Evolutionary conservation across 2,329 filamentous ascomycete genomes (phyloP).

Genomic region (Mycosphaerella sp.): DNA sequence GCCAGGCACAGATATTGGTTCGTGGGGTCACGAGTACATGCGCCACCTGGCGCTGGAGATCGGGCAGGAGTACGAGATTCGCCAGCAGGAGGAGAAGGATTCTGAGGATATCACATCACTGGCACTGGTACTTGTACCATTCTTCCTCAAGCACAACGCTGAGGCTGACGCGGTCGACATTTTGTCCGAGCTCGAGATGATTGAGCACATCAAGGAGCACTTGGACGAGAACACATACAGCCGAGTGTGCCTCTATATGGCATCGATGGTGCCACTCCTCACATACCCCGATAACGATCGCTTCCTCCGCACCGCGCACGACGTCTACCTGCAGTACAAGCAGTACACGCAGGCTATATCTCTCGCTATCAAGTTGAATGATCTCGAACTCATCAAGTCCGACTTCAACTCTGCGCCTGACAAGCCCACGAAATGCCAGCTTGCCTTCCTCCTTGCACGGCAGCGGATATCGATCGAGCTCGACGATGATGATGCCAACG

Average conservation of each 20-base stretch:
- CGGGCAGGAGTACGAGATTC: conserved; percentile 85
- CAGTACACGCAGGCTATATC: conserved; percentile 91
- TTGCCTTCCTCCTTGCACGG: conserved; percentile 85
- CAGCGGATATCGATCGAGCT: conserved; percentile 81
- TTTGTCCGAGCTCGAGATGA: conserved; percentile 95
- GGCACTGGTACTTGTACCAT: conserved; percentile 76
- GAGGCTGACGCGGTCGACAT: conserved; percentile 97
- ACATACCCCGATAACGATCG: conserved; percentile 96
- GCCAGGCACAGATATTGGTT: conserved; percentile 84
- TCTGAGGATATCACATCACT: conserved; percentile 80
- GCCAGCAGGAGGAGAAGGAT: conserved; percentile 76
- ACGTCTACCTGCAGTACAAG: conserved; percentile 88
- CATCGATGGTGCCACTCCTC: conserved; percentile 95
- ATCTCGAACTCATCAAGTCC: conserved; percentile 66
- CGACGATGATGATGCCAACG: conserved; percentile 59
- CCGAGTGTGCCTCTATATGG: conserved; percentile 94
- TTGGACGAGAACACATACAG: conserved; percentile 91
- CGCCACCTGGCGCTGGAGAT: conserved; percentile 93
- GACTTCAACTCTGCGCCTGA: conserved; percentile 78
- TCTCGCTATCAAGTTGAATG: conserved; percentile 87
- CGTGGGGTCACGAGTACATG: conserved; percentile 98
- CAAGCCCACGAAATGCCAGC: conserved; percentile 78
- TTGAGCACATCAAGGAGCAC: conserved; percentile 80
- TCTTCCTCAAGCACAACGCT: conserved; percentile 94
- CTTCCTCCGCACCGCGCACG: conserved; percentile 86